These are phyloP conservation scores for Litchi chinensis DNA, from an alignment of 345 rosid species.

Conservation along the genomic window DNA sequence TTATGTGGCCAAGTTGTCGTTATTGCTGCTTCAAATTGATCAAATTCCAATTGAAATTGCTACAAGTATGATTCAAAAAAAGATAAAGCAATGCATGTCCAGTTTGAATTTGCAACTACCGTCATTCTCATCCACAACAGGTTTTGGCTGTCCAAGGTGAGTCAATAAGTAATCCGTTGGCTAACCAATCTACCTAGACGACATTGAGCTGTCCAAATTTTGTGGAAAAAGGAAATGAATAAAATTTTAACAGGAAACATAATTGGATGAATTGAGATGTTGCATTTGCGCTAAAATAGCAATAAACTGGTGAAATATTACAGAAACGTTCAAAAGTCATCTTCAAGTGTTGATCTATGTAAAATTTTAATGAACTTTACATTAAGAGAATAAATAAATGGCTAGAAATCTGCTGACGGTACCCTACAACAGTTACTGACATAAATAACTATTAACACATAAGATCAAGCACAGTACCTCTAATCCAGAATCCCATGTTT, in stretches of 20 bases:
- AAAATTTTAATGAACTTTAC: constrained; percentile 18
- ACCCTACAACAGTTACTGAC: constrained; percentile 9
- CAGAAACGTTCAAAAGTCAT: too few species aligned
- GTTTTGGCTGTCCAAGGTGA: too few species aligned
- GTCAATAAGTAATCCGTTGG: too few species aligned
- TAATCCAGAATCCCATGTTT: neutral
- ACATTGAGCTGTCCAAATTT: neutral
- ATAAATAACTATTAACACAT: constrained; percentile 15
- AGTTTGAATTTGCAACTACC: too few species aligned
- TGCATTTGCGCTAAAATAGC: neutral
- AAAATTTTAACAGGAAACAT: neutral
- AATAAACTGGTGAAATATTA: neutral
- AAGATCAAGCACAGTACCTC: neutral
- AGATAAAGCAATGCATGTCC: too few species aligned
- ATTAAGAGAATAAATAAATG: constrained; percentile 39
- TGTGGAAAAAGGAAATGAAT: too few species aligned
- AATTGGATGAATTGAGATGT: neutral
- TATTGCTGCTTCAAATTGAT: too few species aligned
- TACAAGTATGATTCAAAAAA: too few species aligned
- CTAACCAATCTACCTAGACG: neutral
- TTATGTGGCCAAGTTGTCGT: too few species aligned
- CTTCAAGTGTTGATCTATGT: neutral
- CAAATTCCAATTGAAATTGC: too few species aligned
- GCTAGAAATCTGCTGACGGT: neutral
- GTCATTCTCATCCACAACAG: too few species aligned